phyloP scores from a whole-genome alignment of 2,329 filamentous ascomycete genomes.

The Alternaria sp. region DNA sequence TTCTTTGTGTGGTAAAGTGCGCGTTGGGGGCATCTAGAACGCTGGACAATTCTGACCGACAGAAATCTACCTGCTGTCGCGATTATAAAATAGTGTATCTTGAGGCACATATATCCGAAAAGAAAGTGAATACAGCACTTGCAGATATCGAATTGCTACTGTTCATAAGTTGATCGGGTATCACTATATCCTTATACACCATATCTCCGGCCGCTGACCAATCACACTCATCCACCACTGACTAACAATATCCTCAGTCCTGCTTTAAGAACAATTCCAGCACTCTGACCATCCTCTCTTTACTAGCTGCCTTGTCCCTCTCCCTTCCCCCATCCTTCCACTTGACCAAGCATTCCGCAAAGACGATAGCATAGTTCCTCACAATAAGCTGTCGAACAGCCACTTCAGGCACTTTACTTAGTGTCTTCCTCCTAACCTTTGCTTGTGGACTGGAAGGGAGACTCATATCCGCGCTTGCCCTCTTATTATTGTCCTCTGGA shows the following conservation, averaged over 20 bases:
- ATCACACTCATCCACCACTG: not conserved
- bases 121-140: not conserved
- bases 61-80: not conserved
- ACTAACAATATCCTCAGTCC: conserved; percentile 11
- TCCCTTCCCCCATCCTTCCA: conserved; percentile 55
- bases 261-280: conserved; percentile 72
- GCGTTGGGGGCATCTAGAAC: conserved; percentile 11
- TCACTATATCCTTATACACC: not conserved
- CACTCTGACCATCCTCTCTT: conserved; percentile 71
- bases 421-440: conserved; percentile 48
- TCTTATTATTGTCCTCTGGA: conserved; percentile 28
- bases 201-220: not conserved
- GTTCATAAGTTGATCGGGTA: not conserved
- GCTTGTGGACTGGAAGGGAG: conserved; percentile 46
- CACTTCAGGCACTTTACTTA: conserved; percentile 58
- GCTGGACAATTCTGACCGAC: conserved; percentile 1
- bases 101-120: not conserved
- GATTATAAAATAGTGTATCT: not conserved
- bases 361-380: conserved; percentile 69
- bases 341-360: conserved; percentile 70
- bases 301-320: conserved; percentile 66
- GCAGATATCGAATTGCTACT: not conserved
- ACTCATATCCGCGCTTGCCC: conserved; percentile 39
- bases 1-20: conserved; percentile 5
- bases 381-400: conserved; percentile 68